Evolutionary conservation across 345 rosid species (phyloP), one percentile per base, ranked within the genome.

Genomic region (Corchorus olitorius): DNA sequence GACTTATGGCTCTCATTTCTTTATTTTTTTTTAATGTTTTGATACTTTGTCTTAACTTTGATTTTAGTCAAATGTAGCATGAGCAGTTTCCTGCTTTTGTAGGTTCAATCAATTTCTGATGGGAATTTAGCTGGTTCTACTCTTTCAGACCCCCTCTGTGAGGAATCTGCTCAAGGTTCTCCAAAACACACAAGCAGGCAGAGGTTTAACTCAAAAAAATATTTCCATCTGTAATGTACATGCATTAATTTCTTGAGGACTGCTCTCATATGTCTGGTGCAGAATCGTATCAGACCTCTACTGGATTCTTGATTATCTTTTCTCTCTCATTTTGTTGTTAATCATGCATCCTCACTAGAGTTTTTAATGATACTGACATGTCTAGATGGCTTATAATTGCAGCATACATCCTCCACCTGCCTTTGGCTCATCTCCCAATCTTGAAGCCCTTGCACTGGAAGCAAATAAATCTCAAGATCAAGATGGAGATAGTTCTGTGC

Each of bases 341-440:
- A 33, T 33, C 58, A 62, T 46, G 34, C 64, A n/a, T 46, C 34
- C 55, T 50, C 70, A 46, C 35, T 33, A n/a, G 22, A 71, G 52
- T 64, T 65, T 56, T 56, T 75, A 41, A 70, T 52, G 56, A 74
- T 77, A 72, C 75, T 83, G 77, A 76, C 67, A 74, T 34, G 8
- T 35, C 15, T 39, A 17, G 65, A 27, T 72, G 81, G 70, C 49
- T 74, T 87, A 86, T 77, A 76, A 76, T 83, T 82, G 39, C 94
- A 95, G 97, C 90, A 78, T 88, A 74, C 99, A 89, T 84, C 98
- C 99, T n/a, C 97, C 98, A 2, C 99, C 99, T 75, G 93, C 99
- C 35, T 95, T 95, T 81, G 97, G 99, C 68, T 95, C 99, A 62
- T 95, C 98, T 2, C 98, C 94, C 59, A 93, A 93, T 85, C 98